A percentile compares a stretch with the other conserved stretches of the same genome.
Conservation (phyloP, 2,329 filamentous ascomycete genomes). For the Phoma herbarum region DNA sequence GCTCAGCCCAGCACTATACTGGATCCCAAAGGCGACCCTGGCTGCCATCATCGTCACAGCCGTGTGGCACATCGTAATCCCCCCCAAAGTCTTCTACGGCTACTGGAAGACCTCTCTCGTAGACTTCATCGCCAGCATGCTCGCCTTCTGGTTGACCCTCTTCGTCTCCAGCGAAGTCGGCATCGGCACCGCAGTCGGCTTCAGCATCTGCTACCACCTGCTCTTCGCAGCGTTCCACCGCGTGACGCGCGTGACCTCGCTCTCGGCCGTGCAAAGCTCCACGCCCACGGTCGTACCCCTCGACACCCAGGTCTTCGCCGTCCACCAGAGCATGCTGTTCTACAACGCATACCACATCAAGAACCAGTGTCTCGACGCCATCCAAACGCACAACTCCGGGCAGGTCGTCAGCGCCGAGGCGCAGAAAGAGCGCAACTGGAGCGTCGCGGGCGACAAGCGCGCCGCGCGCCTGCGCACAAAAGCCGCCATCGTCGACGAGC, state of each 20-base stretch:
- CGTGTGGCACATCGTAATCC: slow-evolving; percentile 68
- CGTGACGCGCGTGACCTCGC: slow-evolving; percentile 36
- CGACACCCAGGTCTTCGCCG: slow-evolving; percentile 65
- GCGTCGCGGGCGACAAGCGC: slow-evolving; percentile 60
- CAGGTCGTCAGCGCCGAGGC: slow-evolving; percentile 49
- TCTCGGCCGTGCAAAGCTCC: slow-evolving; percentile 24
- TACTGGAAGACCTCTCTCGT: slow-evolving; percentile 72
- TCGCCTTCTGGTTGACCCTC: slow-evolving; percentile 71
- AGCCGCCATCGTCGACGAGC: slow-evolving; percentile 50
- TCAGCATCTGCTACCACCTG: slow-evolving; percentile 61
- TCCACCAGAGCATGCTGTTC: slow-evolving; percentile 68
- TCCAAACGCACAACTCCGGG: slow-evolving; percentile 59
- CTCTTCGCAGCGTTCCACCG: slow-evolving; percentile 66
- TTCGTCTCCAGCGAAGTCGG: slow-evolving; percentile 69
- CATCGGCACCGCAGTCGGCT: slow-evolving; percentile 65
- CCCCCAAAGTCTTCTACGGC: slow-evolving; percentile 66
- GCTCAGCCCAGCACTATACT: slow-evolving; percentile 68
- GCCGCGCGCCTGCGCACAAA: slow-evolving; percentile 57
- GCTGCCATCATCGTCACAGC: slow-evolving; percentile 73
- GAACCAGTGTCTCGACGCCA: slow-evolving; percentile 58
- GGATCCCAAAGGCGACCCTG: slow-evolving; percentile 72
- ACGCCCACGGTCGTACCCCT: slow-evolving; percentile 42
- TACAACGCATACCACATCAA: slow-evolving; percentile 67
- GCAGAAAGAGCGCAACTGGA: slow-evolving; percentile 62
- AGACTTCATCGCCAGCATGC: slow-evolving; percentile 70